phyloP scores from a whole-genome alignment of 1,139 yeast genomes.

The Sugiyamaella sp. region DNA sequence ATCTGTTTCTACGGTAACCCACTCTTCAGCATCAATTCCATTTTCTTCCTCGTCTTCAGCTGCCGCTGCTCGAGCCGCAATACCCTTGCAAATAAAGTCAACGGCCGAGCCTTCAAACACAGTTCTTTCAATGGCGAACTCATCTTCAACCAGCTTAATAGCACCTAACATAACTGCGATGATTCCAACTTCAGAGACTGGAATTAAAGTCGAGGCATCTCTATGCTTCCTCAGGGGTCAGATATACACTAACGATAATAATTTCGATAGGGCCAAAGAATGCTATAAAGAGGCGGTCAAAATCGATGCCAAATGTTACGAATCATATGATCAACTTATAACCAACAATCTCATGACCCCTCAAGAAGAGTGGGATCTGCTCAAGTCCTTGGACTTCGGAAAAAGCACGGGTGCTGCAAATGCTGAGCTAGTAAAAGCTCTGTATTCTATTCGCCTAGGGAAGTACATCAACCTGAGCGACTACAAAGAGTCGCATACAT shows the following conservation, averaged over 20 bases:
- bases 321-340: slow-evolving; percentile 83
- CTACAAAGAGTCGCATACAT: slow-evolving; percentile 66
- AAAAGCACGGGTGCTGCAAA: slow-evolving; percentile 66
- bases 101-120: not conserved
- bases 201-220: slow-evolving; percentile 64
- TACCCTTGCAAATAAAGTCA: slow-evolving; percentile 11
- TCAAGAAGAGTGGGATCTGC: slow-evolving; percentile 78
- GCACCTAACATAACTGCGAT: not conserved
- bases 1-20: not conserved
- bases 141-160: not conserved
- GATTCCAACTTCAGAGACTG: not conserved
- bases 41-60: slow-evolving; percentile 16
- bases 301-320: slow-evolving; percentile 90
- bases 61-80: slow-evolving; percentile 15
- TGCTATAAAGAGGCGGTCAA: slow-evolving; percentile 84
- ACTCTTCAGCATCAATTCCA: slow-evolving; percentile 5
- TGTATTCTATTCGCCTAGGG: slow-evolving; percentile 77
- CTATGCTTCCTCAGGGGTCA: slow-evolving; percentile 85
- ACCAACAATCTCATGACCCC: slow-evolving; percentile 79
- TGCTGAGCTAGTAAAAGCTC: slow-evolving; percentile 71
- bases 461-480: slow-evolving; percentile 65
- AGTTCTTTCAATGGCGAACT: not conserved
- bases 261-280: slow-evolving; percentile 84
- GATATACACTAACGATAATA: slow-evolving; percentile 80
- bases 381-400: slow-evolving; percentile 67